Evolutionary conservation across 2,329 filamentous ascomycete genomes (phyloP), one percentile per base, ranked within the genome.

Genomic region (Penicillium sp.): DNA sequence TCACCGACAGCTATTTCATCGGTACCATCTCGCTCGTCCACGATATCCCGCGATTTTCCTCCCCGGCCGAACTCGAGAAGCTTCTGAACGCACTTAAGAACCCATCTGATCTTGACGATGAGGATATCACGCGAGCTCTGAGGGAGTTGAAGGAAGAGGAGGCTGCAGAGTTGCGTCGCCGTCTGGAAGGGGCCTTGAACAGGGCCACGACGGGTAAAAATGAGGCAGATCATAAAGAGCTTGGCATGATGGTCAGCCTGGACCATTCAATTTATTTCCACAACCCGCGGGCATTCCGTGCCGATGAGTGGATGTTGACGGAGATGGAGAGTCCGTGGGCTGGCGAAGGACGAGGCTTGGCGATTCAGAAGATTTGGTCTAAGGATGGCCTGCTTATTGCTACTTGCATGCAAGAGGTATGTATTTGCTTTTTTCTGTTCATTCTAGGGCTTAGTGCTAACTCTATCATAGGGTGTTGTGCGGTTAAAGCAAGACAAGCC

Each of bases 1-100:
- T 97, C 80, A 91, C 88, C 27, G 93, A 97, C 77, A 89, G 85
- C 71, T 94, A 90, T 78, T 97, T 99, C 77, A 93, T 97, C 73
- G 93, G 90, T 40, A 97, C 93, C 2, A 86, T 97, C 8, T 82
- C 88, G 29, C 86, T 91, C 21, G 87, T 93, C 54, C 93, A 97
- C 75, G 83, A 86, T 56, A 82, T 97, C 37, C 93, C 89, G 84
- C 83, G 90, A 15, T 91, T 90, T 72, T 85, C 83, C 1, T 82
- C 78, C 13, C 80, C 81, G 2, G 76, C 65, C 4, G 75, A 77
- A 50, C 70, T 80, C 25, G 67, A 78, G 64, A 66, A 71, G 61
- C 68, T 73, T 0, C 57, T 80, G 25, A 71, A 73, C 7, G 68
- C 69, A 10, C 70, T 80, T 40, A 74, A 75, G 63, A 77, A 78